A percentile compares a stretch with the other conserved stretches of the same genome.
phyloP scores from a whole-genome alignment of 345 rosid genomes.

The Eucalyptus camaldulensis region DNA sequence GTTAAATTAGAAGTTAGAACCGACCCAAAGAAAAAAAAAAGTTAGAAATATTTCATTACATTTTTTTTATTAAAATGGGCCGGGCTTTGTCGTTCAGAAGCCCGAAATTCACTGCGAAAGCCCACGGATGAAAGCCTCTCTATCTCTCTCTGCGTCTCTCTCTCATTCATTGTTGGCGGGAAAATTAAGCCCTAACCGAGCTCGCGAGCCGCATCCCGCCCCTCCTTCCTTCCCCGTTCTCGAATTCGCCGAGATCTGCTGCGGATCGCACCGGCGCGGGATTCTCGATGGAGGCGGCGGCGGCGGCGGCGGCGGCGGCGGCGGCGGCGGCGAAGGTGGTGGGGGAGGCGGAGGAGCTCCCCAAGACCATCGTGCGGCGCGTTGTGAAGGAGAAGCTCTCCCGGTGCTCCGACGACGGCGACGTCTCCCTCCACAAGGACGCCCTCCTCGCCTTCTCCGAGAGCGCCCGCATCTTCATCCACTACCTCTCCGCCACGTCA shows the following conservation, averaged over 20 bases:
- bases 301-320: conserved; percentile 37
- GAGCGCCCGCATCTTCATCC: conserved; percentile 67
- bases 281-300: conserved; percentile 7
- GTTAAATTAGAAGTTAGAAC: not conserved
- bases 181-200: not conserved
- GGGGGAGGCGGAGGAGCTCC: conserved; percentile 64
- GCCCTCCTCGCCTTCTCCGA: conserved; percentile 59
- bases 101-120: not conserved
- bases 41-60: too few relatives aligned
- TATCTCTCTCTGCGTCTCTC: not conserved
- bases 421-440: conserved; percentile 44
- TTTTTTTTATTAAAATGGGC: not conserved
- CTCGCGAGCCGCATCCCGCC: not conserved
- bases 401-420: conserved; percentile 55
- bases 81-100: not conserved
- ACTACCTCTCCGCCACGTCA: conserved; percentile 67
- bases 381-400: conserved; percentile 83
- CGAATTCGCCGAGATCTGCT: not conserved
- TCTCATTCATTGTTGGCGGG: not conserved
- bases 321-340: conserved; percentile 41
- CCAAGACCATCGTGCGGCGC: conserved; percentile 74
- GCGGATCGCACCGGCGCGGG: not conserved
- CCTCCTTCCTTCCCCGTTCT: not conserved
- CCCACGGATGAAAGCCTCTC: not conserved
- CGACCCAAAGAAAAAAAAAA: not conserved